Percentiles rank a stretch among this genome's conserved stretches.
These are phyloP conservation scores for Nectriaceae sp. DNA, from an alignment of 2,329 filamentous ascomycete species.

Conservation along the genomic window DNA sequence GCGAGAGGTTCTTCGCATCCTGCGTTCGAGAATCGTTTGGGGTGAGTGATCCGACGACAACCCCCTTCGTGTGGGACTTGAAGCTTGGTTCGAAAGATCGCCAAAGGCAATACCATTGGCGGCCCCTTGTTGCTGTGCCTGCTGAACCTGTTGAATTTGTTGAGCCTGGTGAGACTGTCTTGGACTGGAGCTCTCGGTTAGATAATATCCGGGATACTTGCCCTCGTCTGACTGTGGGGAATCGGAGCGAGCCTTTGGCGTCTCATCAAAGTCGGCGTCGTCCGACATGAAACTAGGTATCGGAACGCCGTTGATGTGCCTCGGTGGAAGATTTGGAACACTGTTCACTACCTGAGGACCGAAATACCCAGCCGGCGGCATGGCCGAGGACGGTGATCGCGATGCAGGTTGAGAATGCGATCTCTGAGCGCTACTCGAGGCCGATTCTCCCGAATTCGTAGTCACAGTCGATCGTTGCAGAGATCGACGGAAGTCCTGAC, in stretches of 20 bases:
- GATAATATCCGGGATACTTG: conserved; percentile 28
- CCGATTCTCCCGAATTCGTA: conserved; percentile 48
- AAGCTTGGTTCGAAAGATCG: conserved; percentile 42
- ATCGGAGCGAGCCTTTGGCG: conserved; percentile 41
- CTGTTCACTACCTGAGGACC: conserved; percentile 39
- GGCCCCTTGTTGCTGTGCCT: conserved; percentile 23
- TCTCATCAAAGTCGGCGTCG: conserved; percentile 52
- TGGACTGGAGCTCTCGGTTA: conserved; percentile 30
- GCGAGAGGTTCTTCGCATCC: conserved; percentile 54
- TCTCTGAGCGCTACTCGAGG: conserved; percentile 57
- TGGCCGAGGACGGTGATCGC: conserved; percentile 40
- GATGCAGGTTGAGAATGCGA: conserved; percentile 69
- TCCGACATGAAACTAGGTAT: conserved; percentile 60
- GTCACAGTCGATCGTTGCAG: conserved; percentile 55
- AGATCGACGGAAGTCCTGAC: conserved; percentile 57
- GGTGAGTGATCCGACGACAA: conserved; percentile 57
- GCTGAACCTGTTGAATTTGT: neutral
- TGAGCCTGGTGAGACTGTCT: conserved; percentile 25
- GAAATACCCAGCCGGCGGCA: conserved; percentile 25
- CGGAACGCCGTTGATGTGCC: conserved; percentile 50
- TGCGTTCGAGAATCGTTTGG: conserved; percentile 54
- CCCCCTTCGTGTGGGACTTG: conserved; percentile 44
- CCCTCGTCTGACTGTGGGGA: conserved; percentile 53
- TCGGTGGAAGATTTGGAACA: conserved; percentile 35
- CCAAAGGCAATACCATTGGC: conserved; percentile 49